Evolutionary conservation across 2,329 filamentous ascomycete species (phyloP).

Genomic region (Venturia aucupariae): DNA sequence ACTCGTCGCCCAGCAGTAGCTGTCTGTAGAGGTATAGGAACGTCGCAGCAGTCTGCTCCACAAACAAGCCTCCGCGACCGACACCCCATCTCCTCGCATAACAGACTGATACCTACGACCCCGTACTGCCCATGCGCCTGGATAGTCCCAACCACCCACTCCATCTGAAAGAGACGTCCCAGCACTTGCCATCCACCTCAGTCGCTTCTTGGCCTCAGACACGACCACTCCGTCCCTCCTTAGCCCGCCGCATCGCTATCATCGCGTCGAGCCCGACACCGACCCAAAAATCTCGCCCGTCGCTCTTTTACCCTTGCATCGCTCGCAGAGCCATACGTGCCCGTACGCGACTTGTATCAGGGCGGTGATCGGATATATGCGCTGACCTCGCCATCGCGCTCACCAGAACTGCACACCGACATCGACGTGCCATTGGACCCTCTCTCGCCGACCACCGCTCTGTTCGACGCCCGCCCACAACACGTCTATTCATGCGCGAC

Average conservation of each 20-base stretch:
- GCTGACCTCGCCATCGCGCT: neutral
- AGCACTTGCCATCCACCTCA: neutral
- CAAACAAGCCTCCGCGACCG: neutral
- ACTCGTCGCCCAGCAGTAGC: neutral
- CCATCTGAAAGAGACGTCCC: neutral
- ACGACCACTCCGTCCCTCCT: neutral
- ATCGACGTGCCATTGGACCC: neutral
- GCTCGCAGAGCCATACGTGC: neutral
- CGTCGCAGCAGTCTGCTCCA: constrained; percentile 3
- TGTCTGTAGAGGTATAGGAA: constrained; percentile 2
- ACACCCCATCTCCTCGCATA: neutral
- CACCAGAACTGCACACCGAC: neutral
- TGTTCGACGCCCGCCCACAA: neutral
- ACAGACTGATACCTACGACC: neutral
- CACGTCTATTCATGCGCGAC: constrained; percentile 10
- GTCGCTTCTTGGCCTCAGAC: neutral
- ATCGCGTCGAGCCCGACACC: neutral
- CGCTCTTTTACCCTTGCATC: neutral
- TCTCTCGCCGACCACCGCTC: neutral
- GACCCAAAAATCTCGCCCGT: neutral
- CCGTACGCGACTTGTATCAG: neutral
- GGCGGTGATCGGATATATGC: neutral
- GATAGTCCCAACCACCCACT: neutral
- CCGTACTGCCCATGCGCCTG: neutral
- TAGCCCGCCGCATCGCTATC: neutral